Conservation (phyloP, 2,329 filamentous ascomycete genomes). For the Sphaceloma murrayae region DNA sequence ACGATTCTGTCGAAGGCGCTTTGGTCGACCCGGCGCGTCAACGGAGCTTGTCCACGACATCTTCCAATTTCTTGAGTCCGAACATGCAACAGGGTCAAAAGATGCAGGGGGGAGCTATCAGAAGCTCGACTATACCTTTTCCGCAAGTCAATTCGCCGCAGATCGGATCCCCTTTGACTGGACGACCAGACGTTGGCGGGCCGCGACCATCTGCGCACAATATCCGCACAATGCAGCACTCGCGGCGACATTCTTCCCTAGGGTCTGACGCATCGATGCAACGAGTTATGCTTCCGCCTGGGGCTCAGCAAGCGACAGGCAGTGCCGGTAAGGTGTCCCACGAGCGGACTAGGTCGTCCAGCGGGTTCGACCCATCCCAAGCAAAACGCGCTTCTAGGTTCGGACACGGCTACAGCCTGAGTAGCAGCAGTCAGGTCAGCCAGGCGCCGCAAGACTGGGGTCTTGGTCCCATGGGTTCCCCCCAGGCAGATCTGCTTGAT, state of each 20-base stretch:
- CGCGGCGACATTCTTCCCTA: conserved; percentile 77
- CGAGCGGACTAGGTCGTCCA: conserved; percentile 9
- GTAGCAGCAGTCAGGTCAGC: conserved; percentile 18
- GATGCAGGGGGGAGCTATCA: neutral
- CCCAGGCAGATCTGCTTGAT: conserved; percentile 56
- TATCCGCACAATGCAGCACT: conserved; percentile 55
- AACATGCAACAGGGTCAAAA: conserved; percentile 15
- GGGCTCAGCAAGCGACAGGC: conserved; percentile 25
- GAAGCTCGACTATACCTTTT: conserved; percentile 10
- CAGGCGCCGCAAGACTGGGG: conserved; percentile 22
- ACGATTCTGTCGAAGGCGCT: conserved; percentile 28
- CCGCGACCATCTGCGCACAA: conserved; percentile 30
- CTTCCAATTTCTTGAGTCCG: neutral
- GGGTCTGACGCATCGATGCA: conserved; percentile 40
- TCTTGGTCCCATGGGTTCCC: conserved; percentile 26
- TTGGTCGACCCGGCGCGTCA: conserved; percentile 37
- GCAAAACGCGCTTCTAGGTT: conserved; percentile 19
- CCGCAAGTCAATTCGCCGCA: conserved; percentile 5
- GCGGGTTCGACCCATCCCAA: conserved; percentile 3
- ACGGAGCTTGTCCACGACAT: conserved; percentile 35
- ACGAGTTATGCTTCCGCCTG: conserved; percentile 15
- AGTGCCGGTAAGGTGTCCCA: conserved; percentile 4
- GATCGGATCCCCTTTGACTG: conserved; percentile 21
- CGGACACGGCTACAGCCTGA: conserved; percentile 25
- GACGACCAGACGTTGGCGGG: conserved; percentile 26